phyloP scores from a whole-genome alignment of 805 yeast species.

The Torulaspora franciscae region DNA sequence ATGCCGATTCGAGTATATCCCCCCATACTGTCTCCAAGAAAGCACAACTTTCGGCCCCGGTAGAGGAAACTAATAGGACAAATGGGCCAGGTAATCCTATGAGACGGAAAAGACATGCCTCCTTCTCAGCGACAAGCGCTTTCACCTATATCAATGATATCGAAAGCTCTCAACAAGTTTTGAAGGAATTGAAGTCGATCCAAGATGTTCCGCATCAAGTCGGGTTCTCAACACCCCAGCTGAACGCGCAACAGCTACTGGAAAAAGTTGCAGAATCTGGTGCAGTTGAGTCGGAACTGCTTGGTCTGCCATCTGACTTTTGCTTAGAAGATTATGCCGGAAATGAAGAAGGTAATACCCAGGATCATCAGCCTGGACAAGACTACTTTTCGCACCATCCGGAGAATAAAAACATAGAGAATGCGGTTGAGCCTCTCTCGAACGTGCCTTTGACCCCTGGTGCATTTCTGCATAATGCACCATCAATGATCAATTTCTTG shows the following conservation, averaged over 20 bases:
- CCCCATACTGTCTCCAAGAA: constrained; percentile 1
- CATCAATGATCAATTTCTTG: constrained; percentile 38
- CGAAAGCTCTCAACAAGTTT: constrained; percentile 14
- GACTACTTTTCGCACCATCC: constrained; percentile 1
- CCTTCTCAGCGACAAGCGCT: constrained; percentile 42
- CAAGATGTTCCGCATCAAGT: constrained; percentile 57
- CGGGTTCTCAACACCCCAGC: constrained; percentile 78
- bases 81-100: constrained; percentile 3
- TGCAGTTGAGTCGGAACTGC: constrained; percentile 22
- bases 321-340: constrained; percentile 17
- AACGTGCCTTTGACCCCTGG: constrained; percentile 11
- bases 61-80: not conserved
- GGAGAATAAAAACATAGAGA: not conserved
- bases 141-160: constrained; percentile 32
- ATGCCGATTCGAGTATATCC: not conserved
- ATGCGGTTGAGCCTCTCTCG: constrained; percentile 1
- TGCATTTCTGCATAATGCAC: constrained; percentile 28
- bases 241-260: constrained; percentile 45
- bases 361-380: constrained; percentile 1
- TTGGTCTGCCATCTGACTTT: constrained; percentile 27
- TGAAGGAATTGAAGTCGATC: constrained; percentile 17
- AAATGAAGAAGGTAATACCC: not conserved
- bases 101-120: constrained; percentile 40
- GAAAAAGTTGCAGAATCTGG: constrained; percentile 32
- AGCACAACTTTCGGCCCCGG: constrained; percentile 2